Conservation (phyloP, 345 rosid genomes). For the Salix arbutifolia region DNA sequence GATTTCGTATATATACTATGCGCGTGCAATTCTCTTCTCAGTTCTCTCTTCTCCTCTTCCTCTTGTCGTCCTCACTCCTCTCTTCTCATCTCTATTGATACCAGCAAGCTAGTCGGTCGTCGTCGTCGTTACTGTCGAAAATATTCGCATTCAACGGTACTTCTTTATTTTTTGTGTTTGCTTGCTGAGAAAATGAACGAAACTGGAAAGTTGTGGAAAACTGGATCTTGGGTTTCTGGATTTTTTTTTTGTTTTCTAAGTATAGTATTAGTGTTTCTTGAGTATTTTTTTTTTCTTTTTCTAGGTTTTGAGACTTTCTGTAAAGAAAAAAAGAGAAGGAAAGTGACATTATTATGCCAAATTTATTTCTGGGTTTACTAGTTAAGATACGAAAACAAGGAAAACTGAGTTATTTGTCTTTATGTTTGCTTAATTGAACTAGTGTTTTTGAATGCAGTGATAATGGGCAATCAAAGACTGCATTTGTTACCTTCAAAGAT, state of each 20-base stretch:
- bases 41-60: too few relatives aligned
- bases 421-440: background rate
- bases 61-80: too few relatives aligned
- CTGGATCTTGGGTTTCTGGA: background rate
- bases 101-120: too few relatives aligned
- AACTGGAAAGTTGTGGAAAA: background rate
- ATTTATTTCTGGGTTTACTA: background rate
- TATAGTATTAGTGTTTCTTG: background rate
- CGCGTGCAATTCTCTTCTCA: too few relatives aligned
- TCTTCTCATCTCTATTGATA: too few relatives aligned
- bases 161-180: slow-evolving; percentile 16
- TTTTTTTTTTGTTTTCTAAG: background rate
- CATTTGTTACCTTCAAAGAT: slow-evolving; percentile 82
- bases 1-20: too few relatives aligned
- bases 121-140: slow-evolving; percentile 11
- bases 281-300: background rate
- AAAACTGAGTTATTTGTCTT: background rate
- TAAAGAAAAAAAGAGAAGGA: too few relatives aligned
- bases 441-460: slow-evolving; percentile 46
- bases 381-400: background rate
- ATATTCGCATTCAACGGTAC: slow-evolving; percentile 57
- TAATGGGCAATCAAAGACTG: slow-evolving; percentile 45
- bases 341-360: background rate
- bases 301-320: background rate
- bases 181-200: slow-evolving; percentile 12